These are phyloP conservation scores for Plantago major DNA, from an alignment of 257 asterid species.

Conservation along the genomic window DNA sequence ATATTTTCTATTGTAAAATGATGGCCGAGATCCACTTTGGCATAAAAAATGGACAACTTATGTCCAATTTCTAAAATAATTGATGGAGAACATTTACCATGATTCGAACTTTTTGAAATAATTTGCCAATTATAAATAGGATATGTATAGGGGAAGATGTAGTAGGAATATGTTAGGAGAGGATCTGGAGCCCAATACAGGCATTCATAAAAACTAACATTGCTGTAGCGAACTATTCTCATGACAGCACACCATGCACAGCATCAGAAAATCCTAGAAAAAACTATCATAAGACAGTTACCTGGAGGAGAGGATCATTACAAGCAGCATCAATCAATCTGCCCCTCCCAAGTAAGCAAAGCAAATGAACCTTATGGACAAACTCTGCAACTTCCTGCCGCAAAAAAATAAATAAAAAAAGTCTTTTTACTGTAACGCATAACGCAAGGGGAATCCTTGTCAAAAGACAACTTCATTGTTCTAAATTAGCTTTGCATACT, in stretches of 20 bases:
- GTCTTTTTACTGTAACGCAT: slow-evolving; percentile 9
- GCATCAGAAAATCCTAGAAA: neutral
- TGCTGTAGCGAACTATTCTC: neutral
- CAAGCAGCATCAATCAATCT: slow-evolving; percentile 75
- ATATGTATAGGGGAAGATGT: too few species aligned
- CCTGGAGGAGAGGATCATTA: slow-evolving; percentile 92
- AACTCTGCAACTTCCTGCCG: slow-evolving; percentile 80
- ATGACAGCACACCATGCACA: neutral
- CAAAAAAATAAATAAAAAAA: slow-evolving; percentile 17
- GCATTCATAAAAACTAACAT: too few species aligned
- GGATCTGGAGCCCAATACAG: too few species aligned
- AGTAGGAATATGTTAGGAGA: too few species aligned
- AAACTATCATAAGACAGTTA: slow-evolving; percentile 20
- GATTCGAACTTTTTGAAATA: too few species aligned
- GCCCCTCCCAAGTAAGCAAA: slow-evolving; percentile 92
- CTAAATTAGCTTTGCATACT: neutral
- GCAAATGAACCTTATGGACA: slow-evolving; percentile 86
- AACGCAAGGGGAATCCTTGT: slow-evolving; percentile 3
- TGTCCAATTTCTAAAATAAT: too few species aligned
- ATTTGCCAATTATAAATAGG: too few species aligned
- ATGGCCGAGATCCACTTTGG: too few species aligned
- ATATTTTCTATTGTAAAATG: too few species aligned
- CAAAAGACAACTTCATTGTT: slow-evolving; percentile 13
- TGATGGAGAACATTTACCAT: too few species aligned
- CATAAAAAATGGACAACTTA: too few species aligned